phyloP scores from a whole-genome alignment of 2,329 filamentous ascomycete genomes.

The Corynespora cassiicola region DNA sequence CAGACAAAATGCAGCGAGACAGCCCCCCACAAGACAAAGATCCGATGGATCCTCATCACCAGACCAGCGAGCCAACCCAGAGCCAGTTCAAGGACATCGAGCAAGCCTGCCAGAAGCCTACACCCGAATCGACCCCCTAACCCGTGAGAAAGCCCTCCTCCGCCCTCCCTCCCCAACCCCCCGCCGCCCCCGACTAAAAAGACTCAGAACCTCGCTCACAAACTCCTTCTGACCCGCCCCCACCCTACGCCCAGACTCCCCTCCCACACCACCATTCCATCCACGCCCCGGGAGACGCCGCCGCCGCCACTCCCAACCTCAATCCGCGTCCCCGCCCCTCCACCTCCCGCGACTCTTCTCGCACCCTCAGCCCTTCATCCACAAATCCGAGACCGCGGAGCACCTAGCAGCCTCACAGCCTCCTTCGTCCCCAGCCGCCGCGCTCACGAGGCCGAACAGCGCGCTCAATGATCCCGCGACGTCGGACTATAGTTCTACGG shows the following conservation, averaged over 20 bases:
- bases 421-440: slow-evolving; percentile 19
- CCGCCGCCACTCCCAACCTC: slow-evolving; percentile 22
- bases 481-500: slow-evolving; percentile 16
- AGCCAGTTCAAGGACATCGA: too few species aligned
- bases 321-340: slow-evolving; percentile 26
- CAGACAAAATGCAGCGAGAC: too few species aligned
- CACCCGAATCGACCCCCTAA: too few species aligned
- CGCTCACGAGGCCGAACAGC: background rate
- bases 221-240: background rate
- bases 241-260: background rate
- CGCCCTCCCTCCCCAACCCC: too few species aligned
- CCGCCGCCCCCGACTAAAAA: background rate
- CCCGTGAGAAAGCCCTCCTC: too few species aligned
- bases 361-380: slow-evolving; percentile 34
- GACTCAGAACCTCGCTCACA: background rate
- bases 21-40: too few species aligned
- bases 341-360: slow-evolving; percentile 15
- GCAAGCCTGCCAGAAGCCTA: too few species aligned
- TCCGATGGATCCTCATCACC: too few species aligned
- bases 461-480: background rate
- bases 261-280: slow-evolving; percentile 7
- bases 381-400: slow-evolving; percentile 20
- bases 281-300: too few species aligned
- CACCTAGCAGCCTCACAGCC: slow-evolving; percentile 22
- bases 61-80: too few species aligned